These are phyloP conservation scores for Opeltia flavorubescens DNA, from an alignment of 495 filamentous ascomycete species.

Conservation along the genomic window DNA sequence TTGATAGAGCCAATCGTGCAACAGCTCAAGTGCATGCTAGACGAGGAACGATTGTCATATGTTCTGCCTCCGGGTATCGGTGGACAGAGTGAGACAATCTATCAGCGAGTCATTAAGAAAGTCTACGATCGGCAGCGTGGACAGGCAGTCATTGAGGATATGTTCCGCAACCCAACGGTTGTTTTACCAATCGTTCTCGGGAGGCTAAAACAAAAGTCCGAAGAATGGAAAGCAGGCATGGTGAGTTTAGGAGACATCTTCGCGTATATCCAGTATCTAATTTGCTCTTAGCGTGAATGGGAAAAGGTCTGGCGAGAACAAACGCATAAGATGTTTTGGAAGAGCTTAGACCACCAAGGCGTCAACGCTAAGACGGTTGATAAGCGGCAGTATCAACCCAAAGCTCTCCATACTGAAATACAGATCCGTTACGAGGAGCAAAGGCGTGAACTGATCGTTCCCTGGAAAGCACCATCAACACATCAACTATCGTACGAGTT, in stretches of 20 bases:
- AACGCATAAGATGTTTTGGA: constrained; percentile 82
- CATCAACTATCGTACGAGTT: constrained; percentile 65
- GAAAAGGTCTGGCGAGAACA: constrained; percentile 97
- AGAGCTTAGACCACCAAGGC: constrained; percentile 89
- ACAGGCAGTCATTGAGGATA: constrained; percentile 61
- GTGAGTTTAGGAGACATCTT: constrained; percentile 18
- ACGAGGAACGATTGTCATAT: constrained; percentile 56
- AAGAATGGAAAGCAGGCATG: constrained; percentile 91
- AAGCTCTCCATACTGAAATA: constrained; percentile 73
- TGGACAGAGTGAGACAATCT: constrained; percentile 88
- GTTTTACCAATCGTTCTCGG: constrained; percentile 78
- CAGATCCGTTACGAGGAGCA: constrained; percentile 79
- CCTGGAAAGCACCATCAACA: constrained; percentile 40
- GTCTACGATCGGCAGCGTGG: constrained; percentile 85
- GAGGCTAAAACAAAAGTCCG: constrained; percentile 80
- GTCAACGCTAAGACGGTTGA: constrained; percentile 70
- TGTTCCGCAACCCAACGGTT: constrained; percentile 66
- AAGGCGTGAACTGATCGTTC: constrained; percentile 46
- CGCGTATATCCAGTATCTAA: constrained; percentile 5
- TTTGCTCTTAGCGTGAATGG: constrained; percentile 65
- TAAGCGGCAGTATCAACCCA: constrained; percentile 78
- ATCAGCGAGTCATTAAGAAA: constrained; percentile 93
- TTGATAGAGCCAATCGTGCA: constrained; percentile 87
- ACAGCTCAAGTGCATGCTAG: constrained; percentile 61
- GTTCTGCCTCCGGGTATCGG: constrained; percentile 70